These are phyloP conservation scores for Colletotrichum euphorbiae DNA, from an alignment of 2,329 filamentous ascomycete species.

Conservation along the genomic window DNA sequence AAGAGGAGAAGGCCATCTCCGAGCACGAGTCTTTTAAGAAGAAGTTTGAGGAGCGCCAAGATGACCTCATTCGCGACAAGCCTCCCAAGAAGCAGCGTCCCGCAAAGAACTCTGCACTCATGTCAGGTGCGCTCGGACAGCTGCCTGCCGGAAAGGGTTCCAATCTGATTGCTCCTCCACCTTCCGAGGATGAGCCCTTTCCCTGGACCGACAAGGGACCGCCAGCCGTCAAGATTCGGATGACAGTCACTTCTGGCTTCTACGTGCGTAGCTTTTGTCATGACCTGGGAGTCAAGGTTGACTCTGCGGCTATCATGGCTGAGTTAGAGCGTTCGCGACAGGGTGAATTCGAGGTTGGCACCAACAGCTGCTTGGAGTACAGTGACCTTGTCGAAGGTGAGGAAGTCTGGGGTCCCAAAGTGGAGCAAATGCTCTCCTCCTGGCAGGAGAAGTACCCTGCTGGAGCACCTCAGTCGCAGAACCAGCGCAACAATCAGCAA, in stretches of 20 bases:
- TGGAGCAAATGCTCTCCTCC: conserved; percentile 61
- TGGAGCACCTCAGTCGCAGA: conserved; percentile 43
- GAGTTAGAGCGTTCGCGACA: conserved; percentile 85
- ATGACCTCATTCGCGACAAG: conserved; percentile 66
- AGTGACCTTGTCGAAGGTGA: conserved; percentile 81
- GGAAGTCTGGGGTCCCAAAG: conserved; percentile 82
- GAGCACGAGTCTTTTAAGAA: conserved; percentile 69
- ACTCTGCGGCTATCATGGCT: conserved; percentile 87
- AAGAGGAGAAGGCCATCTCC: conserved; percentile 65
- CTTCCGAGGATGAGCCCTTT: conserved; percentile 60
- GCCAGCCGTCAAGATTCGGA: conserved; percentile 83
- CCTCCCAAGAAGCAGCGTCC: conserved; percentile 53
- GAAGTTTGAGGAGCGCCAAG: conserved; percentile 68
- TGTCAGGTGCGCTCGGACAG: conserved; percentile 68
- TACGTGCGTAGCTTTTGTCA: conserved; percentile 96
- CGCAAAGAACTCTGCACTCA: conserved; percentile 57
- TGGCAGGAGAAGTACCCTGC: conserved; percentile 51
- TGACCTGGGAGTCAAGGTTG: conserved; percentile 86
- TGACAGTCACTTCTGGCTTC: conserved; percentile 96
- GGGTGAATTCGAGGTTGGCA: conserved; percentile 79
- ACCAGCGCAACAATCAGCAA: conserved; percentile 33
- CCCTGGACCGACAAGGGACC: conserved; percentile 73
- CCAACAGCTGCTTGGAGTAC: conserved; percentile 81
- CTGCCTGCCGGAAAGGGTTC: conserved; percentile 63
- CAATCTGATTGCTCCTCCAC: conserved; percentile 64